A percentile compares a stretch with the other conserved stretches of the same genome.
Conservation (phyloP, 2,329 filamentous ascomycete species). For the Graphiopsis chlorocephala region DNA sequence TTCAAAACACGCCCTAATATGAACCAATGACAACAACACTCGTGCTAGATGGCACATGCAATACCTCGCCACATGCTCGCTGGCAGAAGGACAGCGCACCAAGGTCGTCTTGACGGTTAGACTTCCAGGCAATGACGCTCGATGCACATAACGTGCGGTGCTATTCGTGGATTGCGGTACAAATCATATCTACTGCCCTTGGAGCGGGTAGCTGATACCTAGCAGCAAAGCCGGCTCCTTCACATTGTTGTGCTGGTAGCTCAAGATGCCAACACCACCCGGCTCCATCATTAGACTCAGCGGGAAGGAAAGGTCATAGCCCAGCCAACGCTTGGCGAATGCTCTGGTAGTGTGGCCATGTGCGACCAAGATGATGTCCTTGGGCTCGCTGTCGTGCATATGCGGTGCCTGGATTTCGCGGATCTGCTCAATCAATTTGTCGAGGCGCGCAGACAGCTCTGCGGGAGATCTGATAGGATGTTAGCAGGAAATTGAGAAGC, state of each 20-base stretch:
- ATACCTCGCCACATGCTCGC: background rate
- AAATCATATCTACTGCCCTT: slow-evolving; percentile 8
- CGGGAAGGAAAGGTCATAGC: slow-evolving; percentile 64
- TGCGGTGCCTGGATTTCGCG: slow-evolving; percentile 55
- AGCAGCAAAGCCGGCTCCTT: slow-evolving; percentile 77
- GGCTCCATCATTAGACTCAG: slow-evolving; percentile 75
- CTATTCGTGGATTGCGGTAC: background rate
- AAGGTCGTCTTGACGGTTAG: background rate
- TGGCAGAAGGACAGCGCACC: background rate
- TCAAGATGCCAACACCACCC: slow-evolving; percentile 78
- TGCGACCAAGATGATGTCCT: slow-evolving; percentile 73
- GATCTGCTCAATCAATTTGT: slow-evolving; percentile 71
- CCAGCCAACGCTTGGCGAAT: slow-evolving; percentile 80
- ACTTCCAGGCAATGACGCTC: background rate
- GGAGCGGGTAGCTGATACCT: slow-evolving; percentile 62
- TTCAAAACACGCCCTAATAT: background rate
- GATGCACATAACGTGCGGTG: background rate
- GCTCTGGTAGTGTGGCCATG: slow-evolving; percentile 83
- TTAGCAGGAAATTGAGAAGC: background rate
- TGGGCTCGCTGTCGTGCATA: slow-evolving; percentile 44
- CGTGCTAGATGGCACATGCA: background rate
- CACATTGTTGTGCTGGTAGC: slow-evolving; percentile 77
- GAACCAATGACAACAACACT: background rate
- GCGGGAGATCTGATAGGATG: slow-evolving; percentile 55
- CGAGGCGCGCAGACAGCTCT: slow-evolving; percentile 68